These are phyloP conservation scores for Setaria viridis DNA, from an alignment of 202 grass and related monocot genomes.

Conservation along the genomic window DNA sequence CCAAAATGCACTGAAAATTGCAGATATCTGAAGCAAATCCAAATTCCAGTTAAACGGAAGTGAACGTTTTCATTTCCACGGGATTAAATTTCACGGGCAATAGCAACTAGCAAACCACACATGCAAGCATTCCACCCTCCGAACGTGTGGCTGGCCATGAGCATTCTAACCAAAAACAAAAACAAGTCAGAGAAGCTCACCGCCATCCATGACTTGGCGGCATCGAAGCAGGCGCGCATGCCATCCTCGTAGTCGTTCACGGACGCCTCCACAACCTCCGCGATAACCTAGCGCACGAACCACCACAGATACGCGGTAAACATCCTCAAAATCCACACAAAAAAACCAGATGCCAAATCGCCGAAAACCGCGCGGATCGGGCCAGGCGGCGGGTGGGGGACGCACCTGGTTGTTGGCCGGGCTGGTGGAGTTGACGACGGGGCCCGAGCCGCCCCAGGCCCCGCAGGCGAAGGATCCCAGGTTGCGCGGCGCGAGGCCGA, in stretches of 20 bases:
- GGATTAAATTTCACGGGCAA: not conserved
- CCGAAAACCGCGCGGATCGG: constrained; percentile 20
- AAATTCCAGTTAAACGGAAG: not conserved
- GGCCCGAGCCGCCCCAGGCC: constrained; percentile 72
- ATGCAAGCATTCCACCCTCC: not conserved
- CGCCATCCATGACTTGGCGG: constrained; percentile 90
- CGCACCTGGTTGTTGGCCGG: constrained; percentile 86
- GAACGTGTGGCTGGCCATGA: not conserved
- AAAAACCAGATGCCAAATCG: not conserved
- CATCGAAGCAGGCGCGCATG: constrained; percentile 74
- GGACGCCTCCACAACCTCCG: constrained; percentile 87
- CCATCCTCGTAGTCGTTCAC: constrained; percentile 83
- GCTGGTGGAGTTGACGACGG: constrained; percentile 58
- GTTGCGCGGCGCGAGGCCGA: constrained; percentile 83
- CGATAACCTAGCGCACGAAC: constrained; percentile 69
- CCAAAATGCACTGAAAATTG: not conserved
- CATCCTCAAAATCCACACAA: constrained; percentile 24
- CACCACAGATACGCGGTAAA: not conserved
- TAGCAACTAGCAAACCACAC: not conserved
- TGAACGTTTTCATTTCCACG: not conserved
- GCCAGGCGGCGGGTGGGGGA: not conserved
- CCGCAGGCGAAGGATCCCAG: constrained; percentile 74
- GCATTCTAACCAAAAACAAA: not conserved
- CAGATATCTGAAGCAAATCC: not conserved
- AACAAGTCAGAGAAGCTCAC: constrained; percentile 43